Evolutionary conservation across 176 grass and related monocot species (phyloP).

Genomic region (Themeda triandra): DNA sequence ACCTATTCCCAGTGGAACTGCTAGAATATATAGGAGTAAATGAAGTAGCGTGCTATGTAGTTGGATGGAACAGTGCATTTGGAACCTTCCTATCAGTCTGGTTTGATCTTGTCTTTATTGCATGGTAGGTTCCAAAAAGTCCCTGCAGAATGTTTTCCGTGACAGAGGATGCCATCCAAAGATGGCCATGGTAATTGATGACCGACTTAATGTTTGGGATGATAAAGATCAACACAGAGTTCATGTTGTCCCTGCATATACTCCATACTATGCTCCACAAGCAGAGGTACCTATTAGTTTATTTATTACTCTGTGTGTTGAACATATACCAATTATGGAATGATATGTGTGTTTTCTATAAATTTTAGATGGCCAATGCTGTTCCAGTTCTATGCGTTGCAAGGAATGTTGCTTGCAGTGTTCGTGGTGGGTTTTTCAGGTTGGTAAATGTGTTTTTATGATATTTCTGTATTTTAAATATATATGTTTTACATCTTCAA

Average conservation of each 20-base stretch:
- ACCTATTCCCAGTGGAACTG: not conserved
- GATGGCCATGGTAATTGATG: slow-evolving; percentile 99
- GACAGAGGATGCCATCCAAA: slow-evolving; percentile 87
- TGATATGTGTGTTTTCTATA: slow-evolving; percentile 12
- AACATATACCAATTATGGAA: slow-evolving; percentile 9
- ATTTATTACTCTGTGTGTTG: slow-evolving; percentile 16
- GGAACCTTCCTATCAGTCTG: not conserved
- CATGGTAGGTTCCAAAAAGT: slow-evolving; percentile 65
- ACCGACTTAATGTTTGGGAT: slow-evolving; percentile 88
- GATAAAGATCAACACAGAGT: slow-evolving; percentile 95
- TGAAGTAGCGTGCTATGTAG: not conserved
- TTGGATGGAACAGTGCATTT: slow-evolving; percentile 8
- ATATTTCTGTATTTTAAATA: slow-evolving; percentile 3
- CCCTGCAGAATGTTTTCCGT: slow-evolving; percentile 84
- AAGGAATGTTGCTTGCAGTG: slow-evolving; percentile 98
- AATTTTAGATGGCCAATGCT: slow-evolving; percentile 71
- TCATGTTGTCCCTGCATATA: slow-evolving; percentile 94
- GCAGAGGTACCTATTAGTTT: slow-evolving; percentile 76
- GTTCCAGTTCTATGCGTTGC: slow-evolving; percentile 96
- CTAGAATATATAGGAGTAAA: not conserved
- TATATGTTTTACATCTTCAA: slow-evolving; percentile 13
- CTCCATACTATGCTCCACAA: slow-evolving; percentile 93
- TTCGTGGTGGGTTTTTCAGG: slow-evolving; percentile 97
- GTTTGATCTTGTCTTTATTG: slow-evolving; percentile 1
- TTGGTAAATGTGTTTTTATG: slow-evolving; percentile 32